Conservation (phyloP, 805 yeast genomes). For the Candida sonorensis region DNA sequence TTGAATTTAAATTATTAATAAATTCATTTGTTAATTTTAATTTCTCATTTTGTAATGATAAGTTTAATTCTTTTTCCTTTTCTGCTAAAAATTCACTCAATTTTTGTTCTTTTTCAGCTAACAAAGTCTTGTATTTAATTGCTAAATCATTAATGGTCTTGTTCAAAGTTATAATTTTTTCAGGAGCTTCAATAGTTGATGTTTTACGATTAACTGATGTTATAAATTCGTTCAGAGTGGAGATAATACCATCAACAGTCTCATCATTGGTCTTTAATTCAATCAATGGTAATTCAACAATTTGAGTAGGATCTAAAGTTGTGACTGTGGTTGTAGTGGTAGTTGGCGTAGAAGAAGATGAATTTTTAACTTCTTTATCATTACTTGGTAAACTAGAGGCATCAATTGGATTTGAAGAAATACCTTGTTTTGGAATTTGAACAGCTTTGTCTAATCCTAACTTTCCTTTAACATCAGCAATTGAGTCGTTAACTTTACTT, state of each 20-base stretch:
- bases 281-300: conserved; percentile 24
- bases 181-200: conserved; percentile 15
- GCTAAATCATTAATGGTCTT: conserved; percentile 15
- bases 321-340: too few species aligned
- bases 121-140: conserved; percentile 14
- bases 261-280: conserved; percentile 24
- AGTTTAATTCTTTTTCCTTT: conserved; percentile 26
- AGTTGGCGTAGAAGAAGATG: too few species aligned
- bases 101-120: conserved; percentile 14
- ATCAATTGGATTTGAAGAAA: conserved; percentile 27
- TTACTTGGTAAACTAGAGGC: conserved; percentile 6
- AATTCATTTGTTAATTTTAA: conserved; percentile 52
- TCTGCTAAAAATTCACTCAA: conserved; percentile 18
- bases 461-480: conserved; percentile 31
- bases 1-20: conserved; percentile 53
- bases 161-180: conserved; percentile 17
- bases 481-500: conserved; percentile 18
- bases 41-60: conserved; percentile 29
- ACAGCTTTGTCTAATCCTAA: conserved; percentile 34
- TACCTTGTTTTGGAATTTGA: conserved; percentile 33
- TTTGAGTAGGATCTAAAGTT: conserved; percentile 6
- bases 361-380: conserved; percentile 3
- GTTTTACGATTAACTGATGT: conserved; percentile 20
- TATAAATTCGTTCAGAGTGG: conserved; percentile 30
- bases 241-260: conserved; percentile 28